Evolutionary conservation across 192 early-diverging fungal genomes (phyloP).

Genomic region (Linnemannia hyalina): DNA sequence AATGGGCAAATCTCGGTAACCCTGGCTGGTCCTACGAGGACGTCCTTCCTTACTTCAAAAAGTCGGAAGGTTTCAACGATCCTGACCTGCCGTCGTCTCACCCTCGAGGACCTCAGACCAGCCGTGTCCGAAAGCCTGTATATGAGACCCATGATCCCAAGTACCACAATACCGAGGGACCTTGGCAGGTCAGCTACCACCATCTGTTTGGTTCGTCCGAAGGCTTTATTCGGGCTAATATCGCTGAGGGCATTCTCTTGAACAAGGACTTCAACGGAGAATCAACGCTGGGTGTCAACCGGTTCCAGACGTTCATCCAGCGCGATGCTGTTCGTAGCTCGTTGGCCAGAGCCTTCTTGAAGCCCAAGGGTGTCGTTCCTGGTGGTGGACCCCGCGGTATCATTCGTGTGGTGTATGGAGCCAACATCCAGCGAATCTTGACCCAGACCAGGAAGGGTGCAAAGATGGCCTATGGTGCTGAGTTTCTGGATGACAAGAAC

Average conservation of each 20-base stretch:
- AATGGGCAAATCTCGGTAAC: constrained; percentile 38
- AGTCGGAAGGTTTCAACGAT: constrained; percentile 37
- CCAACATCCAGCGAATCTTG: constrained; percentile 32
- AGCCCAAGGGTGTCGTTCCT: not conserved
- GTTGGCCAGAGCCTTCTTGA: constrained; percentile 30
- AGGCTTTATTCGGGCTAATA: constrained; percentile 26
- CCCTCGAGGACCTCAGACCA: constrained; percentile 31
- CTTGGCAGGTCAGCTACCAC: constrained; percentile 44
- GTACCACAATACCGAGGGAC: constrained; percentile 32
- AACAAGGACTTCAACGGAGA: constrained; percentile 49
- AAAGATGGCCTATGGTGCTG: constrained; percentile 40
- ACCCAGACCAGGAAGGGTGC: constrained; percentile 22
- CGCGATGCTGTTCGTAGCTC: constrained; percentile 41
- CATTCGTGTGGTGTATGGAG: constrained; percentile 43
- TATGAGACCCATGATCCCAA: constrained; percentile 36
- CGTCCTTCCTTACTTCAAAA: constrained; percentile 34
- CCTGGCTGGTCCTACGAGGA: constrained; percentile 49
- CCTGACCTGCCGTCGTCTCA: constrained; percentile 29
- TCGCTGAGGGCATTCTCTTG: constrained; percentile 29
- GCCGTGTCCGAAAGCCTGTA: constrained; percentile 14
- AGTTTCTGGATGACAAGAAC: constrained; percentile 40
- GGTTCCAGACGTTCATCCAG: constrained; percentile 45
- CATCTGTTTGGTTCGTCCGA: constrained; percentile 14
- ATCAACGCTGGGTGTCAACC: constrained; percentile 29
- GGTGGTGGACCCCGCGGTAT: constrained; percentile 14